phyloP scores from a whole-genome alignment of 768 basidiomycete species.

The Ephemerocybe angulata region DNA sequence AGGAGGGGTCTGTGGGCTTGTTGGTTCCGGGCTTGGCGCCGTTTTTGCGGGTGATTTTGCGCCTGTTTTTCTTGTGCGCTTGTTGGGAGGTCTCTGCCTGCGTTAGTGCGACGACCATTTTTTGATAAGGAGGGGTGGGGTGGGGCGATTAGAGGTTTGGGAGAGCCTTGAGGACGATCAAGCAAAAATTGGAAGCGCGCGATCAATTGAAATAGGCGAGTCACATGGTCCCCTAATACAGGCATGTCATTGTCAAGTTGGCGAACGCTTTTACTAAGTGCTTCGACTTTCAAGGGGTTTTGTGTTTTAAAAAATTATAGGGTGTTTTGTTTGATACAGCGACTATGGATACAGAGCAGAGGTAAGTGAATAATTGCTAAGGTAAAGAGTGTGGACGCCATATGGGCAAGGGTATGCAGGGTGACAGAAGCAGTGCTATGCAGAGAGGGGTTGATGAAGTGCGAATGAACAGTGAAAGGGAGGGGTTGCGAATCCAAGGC shows the following conservation, averaged over 20 bases:
- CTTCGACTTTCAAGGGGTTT: too few species aligned
- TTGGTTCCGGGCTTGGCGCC: conserved; percentile 12
- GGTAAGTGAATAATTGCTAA: not conserved
- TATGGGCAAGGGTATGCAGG: not conserved
- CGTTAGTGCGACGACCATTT: conserved; percentile 42
- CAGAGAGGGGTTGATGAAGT: conserved; percentile 17
- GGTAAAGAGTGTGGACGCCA: not conserved
- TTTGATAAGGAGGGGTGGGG: not conserved
- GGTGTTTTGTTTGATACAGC: not conserved
- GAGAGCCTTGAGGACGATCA: conserved; percentile 8
- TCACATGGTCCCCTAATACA: not conserved
- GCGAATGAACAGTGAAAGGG: conserved; percentile 7
- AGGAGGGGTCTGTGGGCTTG: conserved; percentile 12
- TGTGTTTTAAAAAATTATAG: too few species aligned
- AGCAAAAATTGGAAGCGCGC: not conserved
- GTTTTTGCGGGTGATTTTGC: conserved; percentile 36
- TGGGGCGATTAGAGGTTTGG: conserved; percentile 6
- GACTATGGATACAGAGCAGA: not conserved
- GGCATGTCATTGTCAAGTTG: too few species aligned
- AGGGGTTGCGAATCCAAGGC: conserved; percentile 3
- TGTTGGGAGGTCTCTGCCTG: conserved; percentile 16
- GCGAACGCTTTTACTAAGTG: too few species aligned
- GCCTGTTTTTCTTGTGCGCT: conserved; percentile 32
- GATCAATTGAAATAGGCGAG: not conserved
- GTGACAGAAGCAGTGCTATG: not conserved